phyloP scores from a whole-genome alignment of 1,284 basidiomycete species.

The Coniophora puteana region DNA sequence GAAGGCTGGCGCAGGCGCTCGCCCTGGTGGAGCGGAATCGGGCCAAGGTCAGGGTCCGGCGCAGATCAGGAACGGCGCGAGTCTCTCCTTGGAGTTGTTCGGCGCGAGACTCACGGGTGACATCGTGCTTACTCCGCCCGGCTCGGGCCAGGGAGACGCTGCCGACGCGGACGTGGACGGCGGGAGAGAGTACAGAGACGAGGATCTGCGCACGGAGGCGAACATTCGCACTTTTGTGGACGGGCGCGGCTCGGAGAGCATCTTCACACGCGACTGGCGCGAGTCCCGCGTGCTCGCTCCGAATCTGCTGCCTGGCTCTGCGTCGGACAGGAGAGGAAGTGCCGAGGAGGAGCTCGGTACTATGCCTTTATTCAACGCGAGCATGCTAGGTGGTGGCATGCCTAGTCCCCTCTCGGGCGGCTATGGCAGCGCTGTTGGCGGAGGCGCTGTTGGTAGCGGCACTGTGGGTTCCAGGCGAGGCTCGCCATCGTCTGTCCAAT shows the following conservation, averaged over 20 bases:
- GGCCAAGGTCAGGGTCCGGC: slow-evolving; percentile 38
- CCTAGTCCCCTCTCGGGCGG: no score
- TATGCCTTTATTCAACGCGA: slow-evolving; percentile 13
- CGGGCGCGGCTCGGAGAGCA: slow-evolving; percentile 51
- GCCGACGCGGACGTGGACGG: slow-evolving; percentile 9
- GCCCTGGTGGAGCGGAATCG: slow-evolving; percentile 32
- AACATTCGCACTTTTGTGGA: slow-evolving; percentile 62
- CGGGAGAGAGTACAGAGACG: neutral
- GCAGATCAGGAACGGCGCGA: slow-evolving; percentile 61
- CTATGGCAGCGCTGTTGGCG: no score
- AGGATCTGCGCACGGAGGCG: slow-evolving; percentile 32
- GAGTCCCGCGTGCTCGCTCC: slow-evolving; percentile 46
- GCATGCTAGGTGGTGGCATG: slow-evolving; percentile 13
- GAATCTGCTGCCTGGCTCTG: slow-evolving; percentile 14
- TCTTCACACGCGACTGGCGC: slow-evolving; percentile 73
- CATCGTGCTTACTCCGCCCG: slow-evolving; percentile 26
- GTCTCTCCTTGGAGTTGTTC: slow-evolving; percentile 72
- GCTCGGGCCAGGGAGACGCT: neutral
- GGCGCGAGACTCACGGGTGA: slow-evolving; percentile 62
- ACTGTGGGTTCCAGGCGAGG: slow-evolving; percentile 28
- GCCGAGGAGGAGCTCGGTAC: slow-evolving; percentile 26
- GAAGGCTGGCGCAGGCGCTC: slow-evolving; percentile 12
- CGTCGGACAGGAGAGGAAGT: slow-evolving; percentile 29
- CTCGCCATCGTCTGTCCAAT: slow-evolving; percentile 46
- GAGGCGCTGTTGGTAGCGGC: no score